phyloP scores from a whole-genome alignment of 2,329 filamentous ascomycete genomes.

The Mycosphaerella arachidis region DNA sequence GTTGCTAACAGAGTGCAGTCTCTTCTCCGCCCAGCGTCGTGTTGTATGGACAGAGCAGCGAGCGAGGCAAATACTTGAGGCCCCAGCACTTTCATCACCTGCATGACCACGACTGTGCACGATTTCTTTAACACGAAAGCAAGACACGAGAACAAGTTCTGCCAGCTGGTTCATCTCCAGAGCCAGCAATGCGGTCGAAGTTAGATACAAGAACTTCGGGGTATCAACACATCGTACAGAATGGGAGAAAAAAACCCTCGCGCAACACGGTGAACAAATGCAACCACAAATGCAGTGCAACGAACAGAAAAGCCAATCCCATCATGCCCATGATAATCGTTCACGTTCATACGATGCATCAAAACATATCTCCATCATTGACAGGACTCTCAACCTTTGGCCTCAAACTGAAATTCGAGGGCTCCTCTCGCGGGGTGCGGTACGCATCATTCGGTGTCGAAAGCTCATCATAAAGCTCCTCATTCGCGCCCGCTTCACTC shows the following conservation, averaged over 20 bases:
- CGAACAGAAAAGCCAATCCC: neutral
- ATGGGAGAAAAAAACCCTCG: neutral
- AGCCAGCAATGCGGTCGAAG: neutral
- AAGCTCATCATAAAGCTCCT: constrained; percentile 16
- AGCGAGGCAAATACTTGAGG: neutral
- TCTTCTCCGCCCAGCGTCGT: too few relatives aligned
- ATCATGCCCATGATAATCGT: neutral
- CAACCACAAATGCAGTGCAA: neutral
- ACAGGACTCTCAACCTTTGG: constrained; percentile 6
- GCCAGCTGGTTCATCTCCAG: neutral
- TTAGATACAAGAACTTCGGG: neutral
- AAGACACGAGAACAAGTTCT: neutral
- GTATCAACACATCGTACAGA: neutral
- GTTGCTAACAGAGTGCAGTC: neutral
- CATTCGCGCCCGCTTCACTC: constrained; percentile 17
- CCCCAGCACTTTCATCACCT: neutral
- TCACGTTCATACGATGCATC: constrained; percentile 4
- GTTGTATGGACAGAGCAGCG: too few relatives aligned
- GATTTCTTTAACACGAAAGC: neutral
- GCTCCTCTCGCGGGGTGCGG: constrained; percentile 28
- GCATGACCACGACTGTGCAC: neutral
- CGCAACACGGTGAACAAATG: neutral
- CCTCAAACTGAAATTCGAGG: constrained; percentile 19
- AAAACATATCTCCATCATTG: constrained; percentile 24
- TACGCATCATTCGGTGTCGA: constrained; percentile 28